Percentiles rank a stretch among this genome's conserved stretches.
Conservation (phyloP, 371 early-diverging fungal species). For the Mortierella sp. region DNA sequence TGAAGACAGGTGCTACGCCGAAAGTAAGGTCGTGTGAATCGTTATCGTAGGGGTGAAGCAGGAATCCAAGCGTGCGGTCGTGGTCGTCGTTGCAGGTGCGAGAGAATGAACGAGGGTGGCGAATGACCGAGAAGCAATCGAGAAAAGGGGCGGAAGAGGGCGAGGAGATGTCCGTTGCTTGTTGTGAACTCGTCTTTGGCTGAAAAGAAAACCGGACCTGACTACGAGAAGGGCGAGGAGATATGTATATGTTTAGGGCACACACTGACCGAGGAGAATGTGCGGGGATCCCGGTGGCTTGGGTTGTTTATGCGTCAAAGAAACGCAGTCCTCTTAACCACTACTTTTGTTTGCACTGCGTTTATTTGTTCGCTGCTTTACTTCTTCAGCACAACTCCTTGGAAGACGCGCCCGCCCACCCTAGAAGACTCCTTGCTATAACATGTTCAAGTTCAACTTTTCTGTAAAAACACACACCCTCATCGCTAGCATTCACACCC, state of each 20-base stretch:
- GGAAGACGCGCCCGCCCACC: background rate
- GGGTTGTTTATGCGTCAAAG: conserved; percentile 18
- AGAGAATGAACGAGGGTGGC: background rate
- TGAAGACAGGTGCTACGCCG: background rate
- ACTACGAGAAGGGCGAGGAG: background rate
- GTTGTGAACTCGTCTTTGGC: background rate
- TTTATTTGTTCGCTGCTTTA: background rate
- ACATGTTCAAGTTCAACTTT: conserved; percentile 72
- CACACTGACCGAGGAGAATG: background rate
- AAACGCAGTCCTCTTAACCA: conserved; percentile 5
- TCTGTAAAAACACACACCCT: conserved; percentile 55
- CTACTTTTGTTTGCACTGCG: background rate
- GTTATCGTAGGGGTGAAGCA: background rate
- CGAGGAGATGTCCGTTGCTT: background rate
- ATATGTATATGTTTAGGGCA: background rate
- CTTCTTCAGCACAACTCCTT: background rate
- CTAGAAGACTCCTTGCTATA: background rate
- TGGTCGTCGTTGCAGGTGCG: background rate
- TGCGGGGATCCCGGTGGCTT: conserved; percentile 42
- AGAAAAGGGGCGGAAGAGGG: conserved; percentile 4
- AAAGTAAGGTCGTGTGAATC: background rate
- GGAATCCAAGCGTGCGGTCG: conserved; percentile 5
- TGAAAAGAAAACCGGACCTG: conserved; percentile 9
- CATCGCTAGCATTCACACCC: background rate
- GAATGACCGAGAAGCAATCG: background rate